phyloP scores from a whole-genome alignment of 306 rosid species.

The Medicago lupulina region DNA sequence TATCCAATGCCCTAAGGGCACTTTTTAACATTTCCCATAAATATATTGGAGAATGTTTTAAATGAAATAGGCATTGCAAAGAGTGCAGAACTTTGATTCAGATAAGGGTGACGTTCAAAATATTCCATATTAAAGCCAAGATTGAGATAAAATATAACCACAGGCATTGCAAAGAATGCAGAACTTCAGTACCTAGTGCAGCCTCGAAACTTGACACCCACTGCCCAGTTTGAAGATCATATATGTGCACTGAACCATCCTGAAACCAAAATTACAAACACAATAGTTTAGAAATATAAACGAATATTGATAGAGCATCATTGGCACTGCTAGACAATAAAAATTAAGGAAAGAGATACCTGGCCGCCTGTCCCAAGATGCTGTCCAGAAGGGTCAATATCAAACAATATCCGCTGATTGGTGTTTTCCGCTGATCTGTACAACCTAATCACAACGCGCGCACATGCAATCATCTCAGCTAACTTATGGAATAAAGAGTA shows the following conservation, averaged over 20 bases:
- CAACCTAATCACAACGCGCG: constrained; percentile 59
- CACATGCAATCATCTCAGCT: constrained; percentile 38
- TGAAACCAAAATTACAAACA: constrained; percentile 46
- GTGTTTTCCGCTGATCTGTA: constrained; percentile 87
- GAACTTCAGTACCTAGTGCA: constrained; percentile 69
- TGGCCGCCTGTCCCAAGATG: constrained; percentile 97
- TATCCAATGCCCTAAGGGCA: too few species aligned
- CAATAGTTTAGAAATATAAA: background rate
- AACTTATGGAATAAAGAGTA: constrained; percentile 20
- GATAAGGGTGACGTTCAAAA: constrained; percentile 18
- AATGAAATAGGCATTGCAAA: too few species aligned
- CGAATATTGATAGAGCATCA: constrained; percentile 10
- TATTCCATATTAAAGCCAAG: constrained; percentile 28
- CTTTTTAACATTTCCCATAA: too few species aligned
- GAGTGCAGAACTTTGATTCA: too few species aligned
- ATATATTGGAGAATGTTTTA: constrained; percentile 3
- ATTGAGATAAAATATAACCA: constrained; percentile 36
- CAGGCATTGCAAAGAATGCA: constrained; percentile 28
- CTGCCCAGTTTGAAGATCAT: constrained; percentile 93
- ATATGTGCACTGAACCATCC: constrained; percentile 90
- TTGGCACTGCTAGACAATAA: constrained; percentile 32
- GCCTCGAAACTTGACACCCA: constrained; percentile 92
- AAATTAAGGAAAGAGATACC: constrained; percentile 57
- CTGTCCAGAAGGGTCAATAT: constrained; percentile 85
- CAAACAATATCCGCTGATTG: constrained; percentile 90